Base-by-base conservation (phyloP, 352 stramenopile genomes). In the Peronospora belbahrii region DNA sequence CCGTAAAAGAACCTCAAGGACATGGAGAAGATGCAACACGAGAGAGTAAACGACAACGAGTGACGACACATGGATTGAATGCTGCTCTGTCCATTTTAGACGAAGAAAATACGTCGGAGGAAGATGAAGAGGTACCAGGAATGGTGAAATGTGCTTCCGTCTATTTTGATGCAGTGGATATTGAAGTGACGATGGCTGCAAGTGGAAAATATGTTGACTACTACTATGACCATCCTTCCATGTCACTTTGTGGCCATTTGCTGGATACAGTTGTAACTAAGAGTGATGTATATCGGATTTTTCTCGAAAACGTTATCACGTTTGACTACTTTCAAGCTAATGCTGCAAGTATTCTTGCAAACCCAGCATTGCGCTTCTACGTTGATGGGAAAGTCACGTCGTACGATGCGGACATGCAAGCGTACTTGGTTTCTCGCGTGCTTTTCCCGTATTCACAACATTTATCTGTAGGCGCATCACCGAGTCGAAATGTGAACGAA, bases 81-180 rank as follows among this genome's bases (percentile, higher is more conserved):
- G 46, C n/a, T n/a, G n/a, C 61, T 3, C 48, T 86, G 15, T 70
- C 74, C 6, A 70, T 70, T 32, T 51, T 83, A 9, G 42, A 42
- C 8, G 27, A 31, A 31, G 27, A 5, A 10, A 31, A 6, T 31
- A 10, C 27, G 2, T 40, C 52, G 7, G 22, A 65, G 0, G 44
- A 65, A 0, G 44, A 47, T 6, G 39, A 33, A 1, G 43, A 74
- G 2, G 23, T 69, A 15, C 68, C 61, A 2, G 49, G 30, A 23
- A 83, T 89, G 65, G 59, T 76, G 24, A 86, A 89, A 51, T 84
- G 60, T 31, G 66, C 67, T 6, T 86, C 75, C 0, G 55, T 92
- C 1, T 92, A 89, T 42, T 92, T 89, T 65, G 77, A 89, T 45
- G 78, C 75, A 0, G 63, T 92, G 17, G 76, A 88, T 22, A 59